Conservation (phyloP, 2,329 filamentous ascomycete species). For the Aspergillus phoenicis region DNA sequence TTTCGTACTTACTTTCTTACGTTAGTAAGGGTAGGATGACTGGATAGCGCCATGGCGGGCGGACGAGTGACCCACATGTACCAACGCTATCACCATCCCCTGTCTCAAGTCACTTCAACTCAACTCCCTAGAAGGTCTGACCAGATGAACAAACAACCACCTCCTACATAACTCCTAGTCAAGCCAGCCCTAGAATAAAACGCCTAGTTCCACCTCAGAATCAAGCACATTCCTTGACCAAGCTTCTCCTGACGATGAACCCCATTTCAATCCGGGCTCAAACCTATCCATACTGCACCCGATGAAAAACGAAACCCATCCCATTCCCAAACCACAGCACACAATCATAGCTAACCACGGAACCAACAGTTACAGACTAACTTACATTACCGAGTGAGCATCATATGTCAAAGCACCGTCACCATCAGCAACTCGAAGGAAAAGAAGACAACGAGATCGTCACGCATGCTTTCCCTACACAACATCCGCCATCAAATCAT, state of each 20-base stretch:
- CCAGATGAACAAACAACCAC: neutral
- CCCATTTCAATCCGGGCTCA: no score
- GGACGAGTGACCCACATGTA: slow-evolving; percentile 1
- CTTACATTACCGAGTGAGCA: neutral
- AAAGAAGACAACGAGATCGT: neutral
- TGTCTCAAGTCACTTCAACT: slow-evolving; percentile 4
- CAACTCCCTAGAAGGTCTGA: neutral
- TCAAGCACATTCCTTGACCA: neutral
- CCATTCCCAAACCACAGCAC: neutral
- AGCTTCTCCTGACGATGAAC: neutral
- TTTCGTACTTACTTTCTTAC: slow-evolving; percentile 6
- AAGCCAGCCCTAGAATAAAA: neutral
- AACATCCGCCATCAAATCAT: neutral
- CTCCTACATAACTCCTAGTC: neutral
- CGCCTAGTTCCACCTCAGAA: slow-evolving; percentile 1
- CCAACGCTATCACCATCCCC: slow-evolving; percentile 6
- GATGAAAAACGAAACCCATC: neutral
- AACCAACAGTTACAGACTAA: neutral
- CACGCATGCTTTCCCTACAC: neutral
- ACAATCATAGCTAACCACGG: neutral
- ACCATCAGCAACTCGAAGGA: neutral
- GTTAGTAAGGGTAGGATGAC: neutral
- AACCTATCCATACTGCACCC: neutral
- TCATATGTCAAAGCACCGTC: neutral
- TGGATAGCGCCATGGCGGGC: slow-evolving; percentile 4